Conservation (phyloP, 257 asterid species). For the Leonotis leonurus region DNA sequence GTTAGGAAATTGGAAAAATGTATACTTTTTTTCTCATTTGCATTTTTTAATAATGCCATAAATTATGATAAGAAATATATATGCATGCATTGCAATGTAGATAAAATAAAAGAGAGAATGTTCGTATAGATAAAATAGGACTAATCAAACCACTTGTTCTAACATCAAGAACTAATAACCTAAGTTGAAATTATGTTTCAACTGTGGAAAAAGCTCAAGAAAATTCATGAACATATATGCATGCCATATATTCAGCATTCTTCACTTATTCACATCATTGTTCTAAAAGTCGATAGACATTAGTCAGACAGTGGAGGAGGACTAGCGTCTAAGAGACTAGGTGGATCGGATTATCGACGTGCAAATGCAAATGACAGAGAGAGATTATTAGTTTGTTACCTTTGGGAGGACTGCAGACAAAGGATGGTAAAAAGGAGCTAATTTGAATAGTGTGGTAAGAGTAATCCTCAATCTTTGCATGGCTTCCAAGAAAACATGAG, state of each 20-base stretch:
- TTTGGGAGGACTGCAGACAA: slow-evolving; percentile 29
- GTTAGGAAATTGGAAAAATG: too few species aligned
- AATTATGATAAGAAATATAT: too few species aligned
- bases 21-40: too few species aligned
- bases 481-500: slow-evolving; percentile 8
- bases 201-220: background rate
- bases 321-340: too few species aligned
- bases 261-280: too few species aligned
- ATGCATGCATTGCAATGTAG: too few species aligned
- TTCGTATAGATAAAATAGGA: background rate
- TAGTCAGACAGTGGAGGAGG: too few species aligned
- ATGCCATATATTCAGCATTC: too few species aligned
- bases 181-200: background rate
- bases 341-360: too few species aligned
- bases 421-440: slow-evolving; percentile 28
- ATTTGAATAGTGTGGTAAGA: slow-evolving; percentile 27
- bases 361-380: too few species aligned
- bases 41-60: background rate
- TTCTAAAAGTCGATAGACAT: too few species aligned
- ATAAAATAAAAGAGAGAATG: background rate
- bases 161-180: background rate
- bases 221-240: too few species aligned
- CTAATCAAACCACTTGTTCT: background rate
- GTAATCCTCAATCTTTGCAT: background rate
- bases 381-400: background rate